Base-by-base conservation (phyloP, 2,329 filamentous ascomycete genomes). In the Septoria linicola region DNA sequence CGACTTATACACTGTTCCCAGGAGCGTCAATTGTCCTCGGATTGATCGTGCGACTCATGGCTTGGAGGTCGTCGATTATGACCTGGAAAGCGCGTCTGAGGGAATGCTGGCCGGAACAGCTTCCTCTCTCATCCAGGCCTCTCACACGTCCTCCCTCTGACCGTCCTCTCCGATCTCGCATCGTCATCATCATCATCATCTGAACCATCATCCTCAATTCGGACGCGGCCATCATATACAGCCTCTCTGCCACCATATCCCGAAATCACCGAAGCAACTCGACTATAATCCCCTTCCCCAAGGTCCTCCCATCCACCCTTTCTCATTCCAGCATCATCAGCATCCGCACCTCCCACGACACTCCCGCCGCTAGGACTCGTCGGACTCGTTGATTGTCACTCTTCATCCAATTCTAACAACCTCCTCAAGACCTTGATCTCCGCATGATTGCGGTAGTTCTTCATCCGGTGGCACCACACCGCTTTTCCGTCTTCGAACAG, bases 391-490 rank as follows among this genome's bases (percentile, higher is more conserved):
- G 11, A 41, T 42, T 31, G 16, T 49, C 47, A 49, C 20, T 65
- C 10, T 27, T 27, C 64, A 42, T 72, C 68, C 37, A 72, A 53
- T 53, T 70, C 69, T 47, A 73, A 50, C 36, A 73, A 35, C 57
- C 59, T 61, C 53, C 68, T 59, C 35, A 73, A 51, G 17, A 65
- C 60, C 27, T 47, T 45, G 20, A 72, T 61, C 51, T 72, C 70
- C 5, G 67, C 63, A 54, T 73, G 70, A 30, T 66, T 63, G 20
- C 70, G 59, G 41, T 64, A 68, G 39, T 69, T 68, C 52, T 59
- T 62, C 70, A 73, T 73, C 10, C 70, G 66, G 61, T 73, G 68
- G 50, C 70, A 72, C 70, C 70, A 73, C 3, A 69, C 59, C 6
- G 70, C 67, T 56, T 68, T 58, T 1, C 68, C 70, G n/a, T 71